Evolutionary conservation across 2,329 filamentous ascomycete species (phyloP).

Genomic region (Leptodontidium sp.): DNA sequence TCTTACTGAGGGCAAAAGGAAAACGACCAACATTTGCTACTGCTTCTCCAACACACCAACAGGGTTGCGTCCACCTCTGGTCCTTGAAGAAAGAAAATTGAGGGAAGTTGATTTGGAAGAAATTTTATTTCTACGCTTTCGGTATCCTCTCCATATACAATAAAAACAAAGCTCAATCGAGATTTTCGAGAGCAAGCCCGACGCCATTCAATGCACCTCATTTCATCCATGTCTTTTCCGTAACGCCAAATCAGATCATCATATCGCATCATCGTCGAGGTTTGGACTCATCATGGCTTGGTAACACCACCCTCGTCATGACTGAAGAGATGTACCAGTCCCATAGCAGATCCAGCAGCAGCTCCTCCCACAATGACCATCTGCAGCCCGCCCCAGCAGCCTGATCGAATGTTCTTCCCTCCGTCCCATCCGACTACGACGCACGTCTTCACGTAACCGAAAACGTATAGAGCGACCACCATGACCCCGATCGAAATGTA

Average conservation of each 20-base stretch:
- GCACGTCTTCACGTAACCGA: slow-evolving; percentile 71
- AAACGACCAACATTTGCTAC: too few species aligned
- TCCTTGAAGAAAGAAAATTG: too few species aligned
- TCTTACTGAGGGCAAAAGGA: too few species aligned
- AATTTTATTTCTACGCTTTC: not conserved
- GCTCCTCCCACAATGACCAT: slow-evolving; percentile 52
- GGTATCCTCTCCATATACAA: not conserved
- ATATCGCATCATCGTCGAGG: slow-evolving; percentile 16
- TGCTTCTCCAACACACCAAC: too few species aligned
- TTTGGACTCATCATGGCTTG: not conserved
- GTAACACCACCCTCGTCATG: slow-evolving; percentile 28
- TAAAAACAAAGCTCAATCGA: slow-evolving; percentile 38
- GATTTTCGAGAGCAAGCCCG: slow-evolving; percentile 36
- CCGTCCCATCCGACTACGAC: slow-evolving; percentile 53
- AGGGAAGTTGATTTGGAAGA: not conserved
- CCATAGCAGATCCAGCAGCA: slow-evolving; percentile 51
- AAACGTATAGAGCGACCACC: slow-evolving; percentile 65
- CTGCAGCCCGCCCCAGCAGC: slow-evolving; percentile 48
- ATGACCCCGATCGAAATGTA: slow-evolving; percentile 68
- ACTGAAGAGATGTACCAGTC: slow-evolving; percentile 48
- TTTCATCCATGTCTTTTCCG: slow-evolving; percentile 19
- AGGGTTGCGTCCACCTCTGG: not conserved
- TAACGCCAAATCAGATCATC: slow-evolving; percentile 23
- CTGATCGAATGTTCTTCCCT: slow-evolving; percentile 39
- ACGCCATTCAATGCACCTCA: slow-evolving; percentile 24